phyloP scores from a whole-genome alignment of 73 alveolate species.

The Paramecium sexaurelia region DNA sequence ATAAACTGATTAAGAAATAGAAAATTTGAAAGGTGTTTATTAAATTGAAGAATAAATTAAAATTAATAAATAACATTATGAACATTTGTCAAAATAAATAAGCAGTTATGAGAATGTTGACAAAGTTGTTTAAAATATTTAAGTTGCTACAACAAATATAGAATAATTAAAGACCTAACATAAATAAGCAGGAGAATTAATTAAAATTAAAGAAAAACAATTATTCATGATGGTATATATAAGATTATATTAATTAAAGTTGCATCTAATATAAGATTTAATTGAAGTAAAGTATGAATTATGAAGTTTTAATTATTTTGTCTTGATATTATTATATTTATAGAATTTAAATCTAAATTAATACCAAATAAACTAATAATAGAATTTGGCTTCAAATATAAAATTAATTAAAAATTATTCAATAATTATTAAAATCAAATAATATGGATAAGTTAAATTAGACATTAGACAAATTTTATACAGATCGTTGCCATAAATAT shows the following conservation, averaged over 20 bases:
- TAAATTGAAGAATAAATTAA: slow-evolving; percentile 3
- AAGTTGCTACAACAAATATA: background rate
- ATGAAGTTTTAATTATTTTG: background rate
- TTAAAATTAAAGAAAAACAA: slow-evolving; percentile 23
- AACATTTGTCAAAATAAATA: background rate
- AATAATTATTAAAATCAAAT: background rate
- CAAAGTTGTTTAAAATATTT: background rate
- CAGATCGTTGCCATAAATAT: no score
- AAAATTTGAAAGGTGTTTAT: background rate
- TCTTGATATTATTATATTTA: background rate
- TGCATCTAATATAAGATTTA: slow-evolving; percentile 9
- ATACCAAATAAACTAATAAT: background rate
- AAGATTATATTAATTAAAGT: background rate
- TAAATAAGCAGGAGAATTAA: background rate
- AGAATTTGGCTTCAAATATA: background rate
- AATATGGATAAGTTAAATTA: background rate
- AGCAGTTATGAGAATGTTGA: slow-evolving; percentile 15
- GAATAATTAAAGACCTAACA: background rate
- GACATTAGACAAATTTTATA: background rate
- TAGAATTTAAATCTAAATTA: background rate
- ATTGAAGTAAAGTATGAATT: background rate
- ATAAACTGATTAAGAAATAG: slow-evolving; percentile 4
- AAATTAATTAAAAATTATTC: background rate
- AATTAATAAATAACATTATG: background rate
- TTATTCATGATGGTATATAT: background rate